Evolutionary conservation across 2,329 filamentous ascomycete genomes (phyloP).

Genomic region (Colletotrichum sp.): DNA sequence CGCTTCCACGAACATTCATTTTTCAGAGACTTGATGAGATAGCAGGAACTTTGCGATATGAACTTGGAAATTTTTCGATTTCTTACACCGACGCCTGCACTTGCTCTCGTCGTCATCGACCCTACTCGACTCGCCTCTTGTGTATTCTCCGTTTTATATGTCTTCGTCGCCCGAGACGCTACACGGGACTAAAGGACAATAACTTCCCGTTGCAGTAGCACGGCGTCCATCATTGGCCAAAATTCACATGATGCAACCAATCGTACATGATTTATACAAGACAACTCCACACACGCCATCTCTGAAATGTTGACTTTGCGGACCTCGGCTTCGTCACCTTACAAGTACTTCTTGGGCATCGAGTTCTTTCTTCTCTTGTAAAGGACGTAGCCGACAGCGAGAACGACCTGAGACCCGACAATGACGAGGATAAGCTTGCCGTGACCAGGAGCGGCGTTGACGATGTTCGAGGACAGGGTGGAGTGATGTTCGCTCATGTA

Average conservation of each 20-base stretch:
- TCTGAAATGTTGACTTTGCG: not conserved
- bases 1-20: not conserved
- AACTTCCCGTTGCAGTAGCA: not conserved
- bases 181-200: not conserved
- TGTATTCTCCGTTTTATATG: not conserved
- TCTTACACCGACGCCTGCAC: not conserved
- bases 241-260: not conserved
- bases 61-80: not conserved
- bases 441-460: slow-evolving; percentile 54
- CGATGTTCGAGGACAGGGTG: slow-evolving; percentile 52
- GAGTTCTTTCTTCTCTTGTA: slow-evolving; percentile 81
- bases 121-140: not conserved
- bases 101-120: not conserved
- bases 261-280: not conserved
- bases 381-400: slow-evolving; percentile 71
- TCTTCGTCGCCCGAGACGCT: not conserved
- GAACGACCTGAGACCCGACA: slow-evolving; percentile 74
- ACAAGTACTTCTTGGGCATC: slow-evolving; percentile 93
- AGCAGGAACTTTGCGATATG: not conserved
- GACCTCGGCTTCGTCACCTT: slow-evolving; percentile 27
- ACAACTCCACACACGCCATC: not conserved
- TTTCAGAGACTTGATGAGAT: not conserved
- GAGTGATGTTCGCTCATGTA: slow-evolving; percentile 57
- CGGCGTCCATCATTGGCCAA: not conserved
- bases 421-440: slow-evolving; percentile 69